Evolutionary conservation across 192 early-diverging fungal genomes (phyloP), one percentile per base, ranked within the genome.

Genomic region (Coemansia sp.): DNA sequence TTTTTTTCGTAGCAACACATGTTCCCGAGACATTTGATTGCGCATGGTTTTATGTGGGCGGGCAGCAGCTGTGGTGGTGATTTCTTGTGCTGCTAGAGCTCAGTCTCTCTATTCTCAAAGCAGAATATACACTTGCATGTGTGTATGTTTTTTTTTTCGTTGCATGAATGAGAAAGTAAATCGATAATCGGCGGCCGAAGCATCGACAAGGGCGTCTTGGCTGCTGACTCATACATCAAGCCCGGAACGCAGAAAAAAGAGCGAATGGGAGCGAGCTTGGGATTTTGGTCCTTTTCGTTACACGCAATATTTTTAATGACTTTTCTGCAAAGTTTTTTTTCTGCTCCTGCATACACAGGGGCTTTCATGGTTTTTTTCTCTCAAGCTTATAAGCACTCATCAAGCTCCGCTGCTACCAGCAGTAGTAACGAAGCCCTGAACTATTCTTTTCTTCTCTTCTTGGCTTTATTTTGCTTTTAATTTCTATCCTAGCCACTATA

Each of bases 221-320:
- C 53, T 55, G 53, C 53, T 55, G 53, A 55, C 53, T 55, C 53
- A 55, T 30, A 55, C 53, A 55, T 55, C 2, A 29, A 29, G 53
- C 18, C 28, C 53, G 29, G 53, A 29, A 55, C 18, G 28, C 25
- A 29, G 53, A 27, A 51, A 51, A 51, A 51, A 27, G 22, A 25
- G 49, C 49, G 22, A 51, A 51, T 51, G 22, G 49, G 16, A 51
- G 5, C 49, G 13, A 42, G 39, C 16, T 42, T 20, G 22, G 49
- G 22, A 13, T 51, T 22, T 51, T 51, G n/a, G n/a, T 51, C 16
- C 22, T 51, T 23, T 51, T 22, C 39, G 13, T 0, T 16, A 42
- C 3, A 42, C 34, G 34, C 34, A 35, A 1, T 35, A 9, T 0
- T 35, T 35, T 35, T 35, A 42, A 32, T 32, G 30, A 32, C 30